A percentile compares a stretch with the other conserved stretches of the same genome.
Conservation (phyloP, 2,329 filamentous ascomycete genomes). For the Stenocarpella maydis region DNA sequence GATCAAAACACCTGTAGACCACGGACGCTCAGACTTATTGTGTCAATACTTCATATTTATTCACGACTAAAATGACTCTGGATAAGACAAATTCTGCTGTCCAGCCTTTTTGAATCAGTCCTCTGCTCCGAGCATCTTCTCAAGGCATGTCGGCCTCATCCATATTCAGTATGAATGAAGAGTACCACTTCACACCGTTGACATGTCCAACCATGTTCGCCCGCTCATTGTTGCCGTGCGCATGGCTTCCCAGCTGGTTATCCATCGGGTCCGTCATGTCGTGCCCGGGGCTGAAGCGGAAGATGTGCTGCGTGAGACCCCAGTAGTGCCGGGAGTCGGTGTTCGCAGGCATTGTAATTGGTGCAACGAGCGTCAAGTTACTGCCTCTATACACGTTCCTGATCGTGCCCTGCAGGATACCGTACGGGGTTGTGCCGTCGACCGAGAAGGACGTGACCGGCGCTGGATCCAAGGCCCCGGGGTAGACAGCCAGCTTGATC, state of each 20-base stretch:
- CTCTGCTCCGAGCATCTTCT: not conserved
- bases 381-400: constrained; percentile 54
- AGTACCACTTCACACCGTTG: constrained; percentile 49
- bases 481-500: constrained; percentile 51
- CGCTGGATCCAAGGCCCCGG: constrained; percentile 57
- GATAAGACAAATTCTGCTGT: not conserved
- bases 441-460: constrained; percentile 64
- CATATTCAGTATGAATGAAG: constrained; percentile 51
- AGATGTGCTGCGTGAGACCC: constrained; percentile 56
- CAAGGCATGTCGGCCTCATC: constrained; percentile 44
- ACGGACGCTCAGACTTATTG: too few relatives aligned
- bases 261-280: constrained; percentile 36
- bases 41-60: too few relatives aligned
- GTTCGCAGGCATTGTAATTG: constrained; percentile 59
- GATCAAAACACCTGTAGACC: too few relatives aligned
- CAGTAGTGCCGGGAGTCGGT: constrained; percentile 60
- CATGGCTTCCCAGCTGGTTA: constrained; percentile 31
- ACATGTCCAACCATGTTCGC: constrained; percentile 47
- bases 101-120: not conserved
- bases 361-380: constrained; percentile 58
- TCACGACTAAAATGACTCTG: too few relatives aligned
- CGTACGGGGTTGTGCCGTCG: constrained; percentile 52
- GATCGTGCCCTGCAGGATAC: constrained; percentile 60
- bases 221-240: constrained; percentile 53
- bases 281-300: constrained; percentile 55